Evolutionary conservation across 129 eudicot species (phyloP), one percentile per base, ranked within the genome.

Genomic region (Escallonia herrerae): DNA sequence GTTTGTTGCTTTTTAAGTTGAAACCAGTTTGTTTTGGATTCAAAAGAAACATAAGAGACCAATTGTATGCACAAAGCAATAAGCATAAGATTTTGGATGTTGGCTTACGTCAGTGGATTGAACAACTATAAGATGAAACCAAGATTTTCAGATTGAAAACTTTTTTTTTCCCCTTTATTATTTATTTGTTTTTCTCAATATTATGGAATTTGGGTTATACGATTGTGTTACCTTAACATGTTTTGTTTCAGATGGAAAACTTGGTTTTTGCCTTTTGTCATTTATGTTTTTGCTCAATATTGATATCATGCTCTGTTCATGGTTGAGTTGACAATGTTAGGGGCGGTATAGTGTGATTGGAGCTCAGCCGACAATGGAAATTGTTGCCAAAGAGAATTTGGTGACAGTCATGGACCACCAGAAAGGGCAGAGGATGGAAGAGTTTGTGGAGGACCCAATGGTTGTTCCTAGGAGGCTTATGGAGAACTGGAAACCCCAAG

Each of bases 291-390:
- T 13, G 0, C 54, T 37, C 9, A 5, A 11, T 49, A n/a, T 49
- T 0, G 33, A 22, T 22, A 22, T 22, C 33, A 22, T 22, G 33
- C 33, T 22, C 33, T 65, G 60, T 59, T 68, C 66, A 76, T 15
- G 66, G 69, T 58, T 45, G 70, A 60, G 56, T 64, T 65, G 72
- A 33, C 44, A 74, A 22, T 77, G 63, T 74, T 82, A 94, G 99
- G 99, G 99, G 77, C 80, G 99, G 40, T 94, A 80, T 65, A 94
- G 99, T 80, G 96, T 94, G 58, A 83, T 89, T 74, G 99, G 99
- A 73, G 95, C 99, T 70, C 99, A 94, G 69, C 99, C 99, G 45
- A 72, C 87, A 3, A 94, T 94, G 97, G 99, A 94, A 79, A 80
- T 94, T 68, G 95, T 94, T 74, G 99, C 99, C n/a, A 94, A 94